Conservation (phyloP, 208 protist genomes). For the Crithidia thermophila region DNA sequence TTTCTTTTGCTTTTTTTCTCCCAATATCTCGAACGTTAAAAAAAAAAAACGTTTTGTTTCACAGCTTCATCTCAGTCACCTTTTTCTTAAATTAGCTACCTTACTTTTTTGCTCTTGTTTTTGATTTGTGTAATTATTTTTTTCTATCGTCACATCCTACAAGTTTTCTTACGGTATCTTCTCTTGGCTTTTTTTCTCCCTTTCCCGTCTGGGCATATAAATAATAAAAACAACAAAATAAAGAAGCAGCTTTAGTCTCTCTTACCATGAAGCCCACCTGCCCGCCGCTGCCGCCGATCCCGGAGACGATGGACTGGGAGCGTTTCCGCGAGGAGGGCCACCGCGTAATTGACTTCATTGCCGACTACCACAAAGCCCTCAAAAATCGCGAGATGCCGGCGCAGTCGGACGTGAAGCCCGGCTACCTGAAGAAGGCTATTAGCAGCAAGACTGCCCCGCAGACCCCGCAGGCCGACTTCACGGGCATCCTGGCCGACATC, state of each 20-base stretch:
- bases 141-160: neutral
- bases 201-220: no score
- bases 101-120: neutral
- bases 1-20: no score
- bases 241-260: no score
- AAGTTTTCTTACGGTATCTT: neutral
- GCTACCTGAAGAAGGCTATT: constrained; percentile 47
- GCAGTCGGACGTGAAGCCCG: constrained; percentile 45
- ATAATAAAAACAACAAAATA: neutral
- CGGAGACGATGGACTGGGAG: constrained; percentile 49
- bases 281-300: constrained; percentile 36
- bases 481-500: constrained; percentile 47
- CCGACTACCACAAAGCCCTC: constrained; percentile 39
- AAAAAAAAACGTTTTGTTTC: no score
- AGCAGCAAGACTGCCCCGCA: constrained; percentile 28
- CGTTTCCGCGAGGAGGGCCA: constrained; percentile 39
- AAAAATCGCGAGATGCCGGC: constrained; percentile 39
- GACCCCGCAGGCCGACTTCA: constrained; percentile 29
- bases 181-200: neutral
- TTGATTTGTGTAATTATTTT: neutral
- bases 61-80: neutral
- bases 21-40: no score
- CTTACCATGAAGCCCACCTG: constrained; percentile 39
- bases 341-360: constrained; percentile 50
- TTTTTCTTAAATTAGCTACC: neutral